Evolutionary conservation across 2,329 filamentous ascomycete species (phyloP).

Genomic region (Septoria petroselini): DNA sequence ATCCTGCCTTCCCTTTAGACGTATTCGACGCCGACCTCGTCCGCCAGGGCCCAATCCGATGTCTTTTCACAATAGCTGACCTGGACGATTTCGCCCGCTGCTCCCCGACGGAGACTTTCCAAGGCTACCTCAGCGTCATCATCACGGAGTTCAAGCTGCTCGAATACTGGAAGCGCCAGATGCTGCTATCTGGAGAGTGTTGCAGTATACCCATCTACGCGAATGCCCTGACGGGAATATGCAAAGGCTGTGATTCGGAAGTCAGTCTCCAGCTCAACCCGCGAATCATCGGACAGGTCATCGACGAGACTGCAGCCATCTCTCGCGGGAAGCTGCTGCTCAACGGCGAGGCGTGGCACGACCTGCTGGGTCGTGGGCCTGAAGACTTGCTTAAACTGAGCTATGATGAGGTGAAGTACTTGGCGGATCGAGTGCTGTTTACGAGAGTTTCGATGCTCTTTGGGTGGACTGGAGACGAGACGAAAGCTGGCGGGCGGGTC

Average conservation of each 20-base stretch:
- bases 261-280: slow-evolving; percentile 44
- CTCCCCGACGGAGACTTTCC: slow-evolving; percentile 39
- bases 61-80: slow-evolving; percentile 46
- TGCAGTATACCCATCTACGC: slow-evolving; percentile 56
- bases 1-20: slow-evolving; percentile 46
- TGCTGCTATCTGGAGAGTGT: slow-evolving; percentile 48
- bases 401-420: slow-evolving; percentile 44
- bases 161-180: slow-evolving; percentile 42
- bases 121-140: slow-evolving; percentile 47
- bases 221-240: slow-evolving; percentile 44
- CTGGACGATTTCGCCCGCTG: slow-evolving; percentile 44
- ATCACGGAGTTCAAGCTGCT: slow-evolving; percentile 45
- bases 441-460: slow-evolving; percentile 55
- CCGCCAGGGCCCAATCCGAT: slow-evolving; percentile 29
- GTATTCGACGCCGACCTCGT: slow-evolving; percentile 34
- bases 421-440: slow-evolving; percentile 54
- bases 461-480: slow-evolving; percentile 48
- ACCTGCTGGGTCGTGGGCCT: slow-evolving; percentile 48
- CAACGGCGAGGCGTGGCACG: slow-evolving; percentile 52
- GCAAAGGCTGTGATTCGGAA: slow-evolving; percentile 43
- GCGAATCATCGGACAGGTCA: slow-evolving; percentile 43
- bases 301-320: slow-evolving; percentile 58
- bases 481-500: slow-evolving; percentile 34
- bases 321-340: slow-evolving; percentile 53
- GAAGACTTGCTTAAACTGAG: slow-evolving; percentile 44